phyloP scores from a whole-genome alignment of 495 filamentous ascomycete species.

The Talaromyces adpressus region DNA sequence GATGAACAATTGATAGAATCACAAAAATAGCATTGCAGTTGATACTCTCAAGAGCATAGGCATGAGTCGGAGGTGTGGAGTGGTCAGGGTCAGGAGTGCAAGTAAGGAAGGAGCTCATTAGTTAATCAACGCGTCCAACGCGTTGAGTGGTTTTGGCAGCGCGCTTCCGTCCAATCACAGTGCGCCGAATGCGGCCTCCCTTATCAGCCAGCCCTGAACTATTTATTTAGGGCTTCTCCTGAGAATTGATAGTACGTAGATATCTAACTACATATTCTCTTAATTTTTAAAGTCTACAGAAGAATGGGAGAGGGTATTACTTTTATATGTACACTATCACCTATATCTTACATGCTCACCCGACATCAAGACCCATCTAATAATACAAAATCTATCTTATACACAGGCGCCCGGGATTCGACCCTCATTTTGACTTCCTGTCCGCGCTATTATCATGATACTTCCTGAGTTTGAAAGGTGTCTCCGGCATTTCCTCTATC shows the following conservation, averaged over 20 bases:
- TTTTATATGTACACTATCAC: neutral
- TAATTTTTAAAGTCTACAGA: too few relatives aligned
- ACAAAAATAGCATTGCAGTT: neutral
- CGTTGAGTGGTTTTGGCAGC: slow-evolving; percentile 4
- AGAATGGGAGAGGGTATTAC: neutral
- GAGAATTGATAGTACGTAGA: too few relatives aligned
- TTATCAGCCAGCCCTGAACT: too few relatives aligned
- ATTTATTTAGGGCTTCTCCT: neutral
- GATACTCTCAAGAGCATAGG: neutral
- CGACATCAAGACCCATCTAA: neutral
- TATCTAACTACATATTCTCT: too few relatives aligned
- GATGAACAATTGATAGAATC: neutral
- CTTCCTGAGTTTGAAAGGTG: neutral
- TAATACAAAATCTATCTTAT: neutral
- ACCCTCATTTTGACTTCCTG: neutral
- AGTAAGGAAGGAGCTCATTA: neutral
- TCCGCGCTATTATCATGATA: neutral
- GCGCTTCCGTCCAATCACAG: neutral
- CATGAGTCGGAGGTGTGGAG: neutral
- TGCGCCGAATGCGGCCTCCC: neutral
- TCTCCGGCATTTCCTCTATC: neutral
- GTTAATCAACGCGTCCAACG: slow-evolving; percentile 2
- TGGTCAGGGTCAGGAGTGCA: neutral
- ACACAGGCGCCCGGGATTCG: neutral
- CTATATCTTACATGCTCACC: neutral